These are phyloP conservation scores for Raffaelea ambrosiae DNA, from an alignment of 2,329 filamentous ascomycete genomes.

Conservation along the genomic window DNA sequence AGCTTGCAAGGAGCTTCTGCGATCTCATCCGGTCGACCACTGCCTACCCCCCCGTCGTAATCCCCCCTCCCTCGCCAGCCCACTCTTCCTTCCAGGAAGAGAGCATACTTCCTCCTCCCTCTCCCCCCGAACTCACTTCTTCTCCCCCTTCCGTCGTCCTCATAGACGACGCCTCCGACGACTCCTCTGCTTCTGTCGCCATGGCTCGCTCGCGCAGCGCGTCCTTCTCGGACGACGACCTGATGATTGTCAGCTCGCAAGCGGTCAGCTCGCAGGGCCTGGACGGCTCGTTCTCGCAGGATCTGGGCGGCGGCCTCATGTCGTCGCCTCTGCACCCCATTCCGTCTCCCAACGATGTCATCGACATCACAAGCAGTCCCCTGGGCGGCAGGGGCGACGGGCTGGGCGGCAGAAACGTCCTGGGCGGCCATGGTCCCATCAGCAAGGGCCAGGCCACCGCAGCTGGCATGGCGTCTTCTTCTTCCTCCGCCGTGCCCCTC, in stretches of 20 bases:
- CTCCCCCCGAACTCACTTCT: neutral
- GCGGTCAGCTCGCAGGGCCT: constrained; percentile 18
- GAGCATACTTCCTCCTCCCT: neutral
- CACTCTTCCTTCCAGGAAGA: constrained; percentile 14
- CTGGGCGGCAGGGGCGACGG: neutral
- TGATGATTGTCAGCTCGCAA: constrained; percentile 25
- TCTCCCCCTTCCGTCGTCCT: neutral
- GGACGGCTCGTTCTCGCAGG: constrained; percentile 1
- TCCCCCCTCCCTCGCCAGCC: neutral
- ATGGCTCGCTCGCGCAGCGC: constrained; percentile 20
- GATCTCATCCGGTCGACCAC: constrained; percentile 16
- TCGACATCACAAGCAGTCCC: constrained; percentile 22
- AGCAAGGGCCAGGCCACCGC: neutral
- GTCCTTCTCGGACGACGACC: constrained; percentile 28
- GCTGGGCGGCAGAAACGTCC: no score
- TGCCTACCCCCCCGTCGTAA: constrained; percentile 9
- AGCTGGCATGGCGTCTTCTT: constrained; percentile 1
- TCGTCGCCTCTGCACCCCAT: constrained; percentile 26
- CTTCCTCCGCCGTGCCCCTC: neutral
- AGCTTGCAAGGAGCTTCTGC: constrained; percentile 16
- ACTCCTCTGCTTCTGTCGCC: neutral
- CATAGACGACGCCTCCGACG: neutral
- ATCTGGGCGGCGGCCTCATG: neutral
- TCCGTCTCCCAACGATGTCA: constrained; percentile 21
- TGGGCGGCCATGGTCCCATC: neutral